Evolutionary conservation across 2,329 filamentous ascomycete species (phyloP), one percentile per base, ranked within the genome.

Genomic region (Ciborinia camelliae): DNA sequence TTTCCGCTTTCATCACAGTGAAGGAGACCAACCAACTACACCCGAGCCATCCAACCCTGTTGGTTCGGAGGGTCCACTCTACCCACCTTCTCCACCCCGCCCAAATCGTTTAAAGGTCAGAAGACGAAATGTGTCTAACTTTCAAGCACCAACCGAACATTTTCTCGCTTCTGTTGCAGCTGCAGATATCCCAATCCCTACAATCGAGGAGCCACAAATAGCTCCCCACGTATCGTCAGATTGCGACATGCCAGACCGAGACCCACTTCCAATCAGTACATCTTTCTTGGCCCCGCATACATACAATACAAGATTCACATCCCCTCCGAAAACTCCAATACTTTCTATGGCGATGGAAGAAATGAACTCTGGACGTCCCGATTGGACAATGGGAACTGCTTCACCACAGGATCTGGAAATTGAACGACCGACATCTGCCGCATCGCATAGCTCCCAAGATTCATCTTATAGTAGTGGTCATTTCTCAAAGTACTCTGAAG

Each of bases 141-240:
- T 73, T 75, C 80, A 71, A 65, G 85, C 85, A 45, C 85, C 86
- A 2, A 88, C 86, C 1, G 80, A 86, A 71, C 84, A 88, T 59
- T 89, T 89, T 71, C 81, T 89, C n/a, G 86, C 85, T 3, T 88
- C 85, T 4, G 86, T 89, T 65, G 86, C 84, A 52, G 85, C 85
- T 23, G 86, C 85, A 66, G 86, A 89, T 72, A 78, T 87, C 4
- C 84, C 86, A 30, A 82, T 89, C 60, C 86, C 85, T 18, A 88
- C 85, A 73, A 87, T 89, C 64, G 86, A 89, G 74, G 79, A 83
- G 67, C 81, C 84, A 59, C 78, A 80, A 48, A 68, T 73, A 39
- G 75, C 77, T 23, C 50, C 52, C 26, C 61, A 66, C 57, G 62
- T 64, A 65, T 35, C 53, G 20, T 69, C 68, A 54, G 73, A 74